Evolutionary conservation across 2,329 filamentous ascomycete genomes (phyloP), one percentile per base, ranked within the genome.

Genomic region (Epichloe sylvatica): DNA sequence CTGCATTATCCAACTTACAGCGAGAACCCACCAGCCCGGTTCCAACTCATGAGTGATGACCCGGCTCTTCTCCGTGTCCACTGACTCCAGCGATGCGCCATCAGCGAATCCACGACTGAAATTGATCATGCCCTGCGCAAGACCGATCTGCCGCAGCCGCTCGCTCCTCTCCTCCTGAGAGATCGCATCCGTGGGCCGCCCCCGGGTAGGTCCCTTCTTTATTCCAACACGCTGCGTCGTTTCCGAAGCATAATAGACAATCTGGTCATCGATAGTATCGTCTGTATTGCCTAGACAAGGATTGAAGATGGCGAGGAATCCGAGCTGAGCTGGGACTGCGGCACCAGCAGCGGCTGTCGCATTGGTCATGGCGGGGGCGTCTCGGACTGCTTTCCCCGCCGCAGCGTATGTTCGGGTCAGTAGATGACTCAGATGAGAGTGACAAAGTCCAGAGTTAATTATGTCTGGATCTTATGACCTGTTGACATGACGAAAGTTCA

Each of bases 251-350:
- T 94, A 96, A 72, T 95, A 98, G 58, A 96, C 86, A 54, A 97
- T 87, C 68, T 98, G 88, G 57, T 92, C 76, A 51, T 78, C 74
- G 56, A 91, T 73, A 1, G 71, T 75, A 43, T 76, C 73, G 57
- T 77, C 74, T 3, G 70, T 74, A 41, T 60, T 62, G 59, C 85
- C 83, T 42, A 94, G 76, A 5, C 83, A 80, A 35, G 94, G 92
- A 65, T 94, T 97, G 74, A 94, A 98, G 64, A 98, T 94, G 64
- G 91, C 82, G 43, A 98, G 77, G 65, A 92, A 97, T 59, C 86
- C 85, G 33, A 97, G 78, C 62, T 86, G 86, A 36, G 91, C 91
- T 42, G 92, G 90, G 37, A 66, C 61, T 42, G 63, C 47, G 44
- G 59, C 53, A 37, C 60, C 56, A 23, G 46, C 45, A 1, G 57